Evolutionary conservation across 2,329 filamentous ascomycete species (phyloP).

Genomic region (Phoma sp.): DNA sequence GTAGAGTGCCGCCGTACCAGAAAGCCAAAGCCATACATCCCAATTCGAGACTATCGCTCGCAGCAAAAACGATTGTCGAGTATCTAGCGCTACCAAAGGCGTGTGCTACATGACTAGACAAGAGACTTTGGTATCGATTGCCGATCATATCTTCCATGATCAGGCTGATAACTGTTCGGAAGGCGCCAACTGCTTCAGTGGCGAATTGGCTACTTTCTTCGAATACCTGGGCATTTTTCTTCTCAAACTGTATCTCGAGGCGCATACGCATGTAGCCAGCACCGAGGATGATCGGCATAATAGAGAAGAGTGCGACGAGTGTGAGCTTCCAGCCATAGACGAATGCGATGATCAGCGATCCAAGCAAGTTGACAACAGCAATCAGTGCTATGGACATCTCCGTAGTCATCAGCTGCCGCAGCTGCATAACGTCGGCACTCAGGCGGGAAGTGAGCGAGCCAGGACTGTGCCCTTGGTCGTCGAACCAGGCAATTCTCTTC

Average conservation of each 20-base stretch:
- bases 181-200: slow-evolving; percentile 74
- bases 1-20: slow-evolving; percentile 56
- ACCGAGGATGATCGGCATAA: slow-evolving; percentile 57
- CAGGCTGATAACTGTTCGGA: slow-evolving; percentile 73
- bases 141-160: slow-evolving; percentile 72
- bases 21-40: slow-evolving; percentile 67
- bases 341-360: slow-evolving; percentile 70
- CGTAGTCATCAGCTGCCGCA: slow-evolving; percentile 67
- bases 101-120: slow-evolving; percentile 63
- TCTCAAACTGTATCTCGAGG: slow-evolving; percentile 71
- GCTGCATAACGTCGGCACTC: slow-evolving; percentile 62
- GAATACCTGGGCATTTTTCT: slow-evolving; percentile 71
- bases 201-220: slow-evolving; percentile 76
- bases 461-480: slow-evolving; percentile 62
- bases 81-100: slow-evolving; percentile 68
- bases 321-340: slow-evolving; percentile 79
- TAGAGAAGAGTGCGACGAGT: slow-evolving; percentile 68
- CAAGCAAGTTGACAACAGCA: slow-evolving; percentile 69
- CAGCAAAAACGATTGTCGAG: slow-evolving; percentile 69
- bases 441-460: slow-evolving; percentile 65
- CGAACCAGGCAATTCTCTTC: slow-evolving; percentile 66
- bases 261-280: slow-evolving; percentile 59
- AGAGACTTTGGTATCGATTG: slow-evolving; percentile 64
- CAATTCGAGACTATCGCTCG: slow-evolving; percentile 71
- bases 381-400: slow-evolving; percentile 67